Percentiles rank a stretch among this genome's conserved stretches.
phyloP scores from a whole-genome alignment of 2,329 filamentous ascomycete species.

The Botrytis cinerea region DNA sequence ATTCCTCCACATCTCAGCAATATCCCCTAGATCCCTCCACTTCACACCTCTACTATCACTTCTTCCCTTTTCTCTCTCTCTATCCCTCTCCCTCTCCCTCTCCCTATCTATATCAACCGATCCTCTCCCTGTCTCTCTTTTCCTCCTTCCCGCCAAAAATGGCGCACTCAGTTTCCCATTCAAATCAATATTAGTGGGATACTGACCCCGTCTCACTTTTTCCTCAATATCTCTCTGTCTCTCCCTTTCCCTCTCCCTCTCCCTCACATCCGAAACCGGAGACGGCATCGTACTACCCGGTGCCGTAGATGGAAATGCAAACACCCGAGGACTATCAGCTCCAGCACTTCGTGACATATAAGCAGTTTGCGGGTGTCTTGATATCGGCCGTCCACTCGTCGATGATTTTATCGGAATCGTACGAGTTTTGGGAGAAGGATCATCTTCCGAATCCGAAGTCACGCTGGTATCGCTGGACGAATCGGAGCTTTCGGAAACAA shows the following conservation, averaged over 20 bases:
- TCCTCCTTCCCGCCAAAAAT: constrained; percentile 42
- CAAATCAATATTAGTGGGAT: constrained; percentile 37
- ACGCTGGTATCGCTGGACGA: constrained; percentile 7
- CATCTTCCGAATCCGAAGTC: constrained; percentile 21
- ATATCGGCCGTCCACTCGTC: background rate
- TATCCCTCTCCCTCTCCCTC: constrained; percentile 40
- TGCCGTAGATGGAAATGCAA: constrained; percentile 9
- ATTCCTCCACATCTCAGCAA: constrained; percentile 26
- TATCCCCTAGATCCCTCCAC: constrained; percentile 24
- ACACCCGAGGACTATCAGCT: background rate
- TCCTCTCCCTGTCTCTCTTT: constrained; percentile 28
- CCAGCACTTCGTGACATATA: constrained; percentile 11
- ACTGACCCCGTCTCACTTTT: constrained; percentile 30
- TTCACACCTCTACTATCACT: constrained; percentile 19
- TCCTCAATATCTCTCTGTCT: constrained; percentile 38
- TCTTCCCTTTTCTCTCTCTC: constrained; percentile 41
- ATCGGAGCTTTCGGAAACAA: constrained; percentile 11
- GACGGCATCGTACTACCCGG: constrained; percentile 17
- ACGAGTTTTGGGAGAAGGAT: constrained; percentile 19
- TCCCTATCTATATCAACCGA: constrained; percentile 38
- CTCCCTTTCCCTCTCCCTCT: constrained; percentile 33
- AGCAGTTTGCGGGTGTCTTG: constrained; percentile 4
- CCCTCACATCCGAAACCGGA: constrained; percentile 23
- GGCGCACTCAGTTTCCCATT: constrained; percentile 39
- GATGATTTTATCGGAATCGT: background rate